Evolutionary conservation across 257 asterid genomes (phyloP).

Genomic region (Cordia subcordata): DNA sequence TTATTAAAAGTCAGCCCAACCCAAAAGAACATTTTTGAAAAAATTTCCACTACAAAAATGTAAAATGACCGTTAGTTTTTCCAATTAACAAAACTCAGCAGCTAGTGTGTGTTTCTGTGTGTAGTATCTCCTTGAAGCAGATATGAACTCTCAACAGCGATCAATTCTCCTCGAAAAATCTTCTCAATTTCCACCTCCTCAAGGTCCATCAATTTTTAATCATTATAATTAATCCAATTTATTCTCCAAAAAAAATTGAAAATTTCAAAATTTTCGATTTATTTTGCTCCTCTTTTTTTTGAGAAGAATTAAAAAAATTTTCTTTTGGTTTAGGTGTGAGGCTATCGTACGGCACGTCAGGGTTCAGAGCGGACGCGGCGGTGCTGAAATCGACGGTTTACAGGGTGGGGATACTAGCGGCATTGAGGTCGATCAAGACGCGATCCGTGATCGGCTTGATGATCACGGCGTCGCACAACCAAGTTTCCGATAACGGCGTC

Average conservation of each 20-base stretch:
- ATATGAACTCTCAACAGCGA: constrained; percentile 51
- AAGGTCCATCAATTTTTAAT: constrained; percentile 32
- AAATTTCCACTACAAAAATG: too few relatives aligned
- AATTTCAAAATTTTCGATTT: too few relatives aligned
- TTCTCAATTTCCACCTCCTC: constrained; percentile 47
- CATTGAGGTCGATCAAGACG: constrained; percentile 73
- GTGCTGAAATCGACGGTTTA: constrained; percentile 70
- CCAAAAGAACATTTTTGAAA: too few relatives aligned
- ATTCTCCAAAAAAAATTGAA: neutral
- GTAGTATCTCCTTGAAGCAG: neutral
- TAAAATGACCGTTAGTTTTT: too few relatives aligned
- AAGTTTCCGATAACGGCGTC: constrained; percentile 74
- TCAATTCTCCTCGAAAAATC: constrained; percentile 42
- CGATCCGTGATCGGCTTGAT: constrained; percentile 62
- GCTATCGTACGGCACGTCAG: constrained; percentile 86
- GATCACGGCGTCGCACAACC: constrained; percentile 96
- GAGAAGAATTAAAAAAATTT: too few relatives aligned
- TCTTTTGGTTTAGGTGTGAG: constrained; percentile 37
- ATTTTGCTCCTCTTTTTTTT: too few relatives aligned
- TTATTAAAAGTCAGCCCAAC: too few relatives aligned
- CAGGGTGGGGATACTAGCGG: constrained; percentile 84
- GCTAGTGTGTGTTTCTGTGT: neutral
- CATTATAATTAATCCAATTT: neutral
- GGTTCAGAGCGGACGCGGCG: constrained; percentile 75
- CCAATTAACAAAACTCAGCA: neutral